Evolutionary conservation across 2,329 filamentous ascomycete species (phyloP).

Genomic region (Aspergillus caelatus): DNA sequence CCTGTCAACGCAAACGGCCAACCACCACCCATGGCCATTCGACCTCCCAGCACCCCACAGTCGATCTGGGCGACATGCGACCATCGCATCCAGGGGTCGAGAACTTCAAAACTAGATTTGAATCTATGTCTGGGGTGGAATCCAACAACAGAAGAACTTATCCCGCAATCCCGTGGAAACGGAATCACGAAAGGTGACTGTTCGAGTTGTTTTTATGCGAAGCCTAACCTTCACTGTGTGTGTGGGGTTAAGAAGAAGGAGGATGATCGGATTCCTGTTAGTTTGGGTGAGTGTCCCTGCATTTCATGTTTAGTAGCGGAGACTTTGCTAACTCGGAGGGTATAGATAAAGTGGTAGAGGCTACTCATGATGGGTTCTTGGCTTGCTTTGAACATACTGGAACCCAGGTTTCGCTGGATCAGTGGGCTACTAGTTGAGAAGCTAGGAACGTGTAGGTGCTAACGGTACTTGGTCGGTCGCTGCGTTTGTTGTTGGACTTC

Average conservation of each 20-base stretch:
- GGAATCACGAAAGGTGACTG: background rate
- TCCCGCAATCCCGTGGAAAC: background rate
- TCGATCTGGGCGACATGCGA: background rate
- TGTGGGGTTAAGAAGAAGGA: background rate
- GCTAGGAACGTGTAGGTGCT: background rate
- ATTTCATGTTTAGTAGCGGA: background rate
- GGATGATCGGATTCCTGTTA: background rate
- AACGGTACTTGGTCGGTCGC: too few species aligned
- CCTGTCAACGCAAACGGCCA: background rate
- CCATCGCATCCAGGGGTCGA: background rate
- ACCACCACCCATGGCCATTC: background rate
- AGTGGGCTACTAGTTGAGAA: background rate
- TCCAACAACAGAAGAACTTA: background rate
- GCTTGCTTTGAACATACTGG: background rate
- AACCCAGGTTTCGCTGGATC: background rate
- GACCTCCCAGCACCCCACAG: background rate
- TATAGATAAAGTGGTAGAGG: background rate
- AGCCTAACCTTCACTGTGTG: background rate
- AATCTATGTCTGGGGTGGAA: background rate
- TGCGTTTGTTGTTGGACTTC: too few species aligned
- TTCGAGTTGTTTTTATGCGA: background rate
- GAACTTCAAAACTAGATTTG: background rate
- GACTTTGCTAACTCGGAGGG: background rate
- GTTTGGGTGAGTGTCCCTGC: background rate
- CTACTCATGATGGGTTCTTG: background rate